A percentile compares a stretch with the other conserved stretches of the same genome.
These are phyloP conservation scores for Abelmoschus esculentus DNA, from an alignment of 345 rosid genomes.

Conservation along the genomic window DNA sequence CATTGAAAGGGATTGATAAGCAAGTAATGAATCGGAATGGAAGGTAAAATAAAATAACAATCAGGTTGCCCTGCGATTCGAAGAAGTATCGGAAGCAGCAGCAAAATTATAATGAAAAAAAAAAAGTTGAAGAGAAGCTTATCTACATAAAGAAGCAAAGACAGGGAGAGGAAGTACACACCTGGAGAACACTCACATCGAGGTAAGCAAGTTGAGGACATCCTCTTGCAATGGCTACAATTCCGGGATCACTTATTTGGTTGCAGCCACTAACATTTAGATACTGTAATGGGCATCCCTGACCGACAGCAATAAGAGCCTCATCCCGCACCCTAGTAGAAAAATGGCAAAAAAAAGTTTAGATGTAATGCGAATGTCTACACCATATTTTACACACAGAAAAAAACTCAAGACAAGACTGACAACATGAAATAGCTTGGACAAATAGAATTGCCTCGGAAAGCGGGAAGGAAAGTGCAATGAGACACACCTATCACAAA, in stretches of 20 bases:
- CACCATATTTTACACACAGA: background rate
- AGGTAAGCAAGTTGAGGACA: constrained; percentile 65
- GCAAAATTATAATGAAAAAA: background rate
- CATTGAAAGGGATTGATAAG: constrained; percentile 1
- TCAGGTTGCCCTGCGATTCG: background rate
- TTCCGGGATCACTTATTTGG: constrained; percentile 74
- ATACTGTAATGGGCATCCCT: constrained; percentile 66
- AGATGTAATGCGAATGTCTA: background rate
- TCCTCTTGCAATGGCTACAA: constrained; percentile 75
- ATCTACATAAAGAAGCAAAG: background rate
- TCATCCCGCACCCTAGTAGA: constrained; percentile 66
- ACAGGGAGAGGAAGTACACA: constrained; percentile 5
- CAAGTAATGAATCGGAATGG: background rate
- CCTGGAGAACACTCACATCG: constrained; percentile 92
- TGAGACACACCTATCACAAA: constrained; percentile 65
- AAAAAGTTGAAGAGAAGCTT: no score
- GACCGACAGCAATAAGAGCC: constrained; percentile 64
- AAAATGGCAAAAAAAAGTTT: background rate
- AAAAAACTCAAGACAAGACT: background rate
- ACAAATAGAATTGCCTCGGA: background rate
- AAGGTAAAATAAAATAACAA: background rate
- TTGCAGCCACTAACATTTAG: constrained; percentile 86
- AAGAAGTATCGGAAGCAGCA: background rate
- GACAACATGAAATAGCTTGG: background rate
- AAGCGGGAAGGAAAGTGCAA: background rate